Base-by-base conservation (phyloP, 257 asterid species). In the Coffea canephora region DNA sequence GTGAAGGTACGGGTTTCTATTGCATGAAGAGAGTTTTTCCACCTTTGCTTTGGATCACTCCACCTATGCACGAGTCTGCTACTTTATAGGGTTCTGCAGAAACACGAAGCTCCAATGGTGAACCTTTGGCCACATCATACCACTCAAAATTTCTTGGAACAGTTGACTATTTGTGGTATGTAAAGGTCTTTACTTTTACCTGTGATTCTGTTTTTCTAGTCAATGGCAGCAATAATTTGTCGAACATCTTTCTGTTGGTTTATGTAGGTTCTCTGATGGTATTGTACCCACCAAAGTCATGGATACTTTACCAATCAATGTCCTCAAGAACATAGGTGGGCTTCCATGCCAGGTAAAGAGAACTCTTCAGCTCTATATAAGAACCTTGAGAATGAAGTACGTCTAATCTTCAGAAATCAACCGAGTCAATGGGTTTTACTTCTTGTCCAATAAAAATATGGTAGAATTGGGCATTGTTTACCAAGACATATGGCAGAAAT, bases 101-200 rank as follows among this genome's bases (percentile, higher is more conserved):
- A 79, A 83, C 87, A 75, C 82, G 87, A 64, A 83, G 55, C 78
- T 41, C 65, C 61, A 65, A 41, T 49, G 85, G 85, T 71, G 89
- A 83, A 62, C 89, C 89, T 72, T 77, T 78, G 79, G 89, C 85
- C 74, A 86, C 87, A 41, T 86, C 89, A 65, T 86, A 78, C 85
- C 89, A 86, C 83, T 83, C 87, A n/a, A 86, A 83, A 45, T 86
- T 86, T 79, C 82, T 83, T 70, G 87, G 87, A 68, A 86, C 89
- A 48, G 87, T 86, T 66, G 89, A 86, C 67, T 86, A 86, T 86
- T 81, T 86, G 81, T 86, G 89, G 89, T 77, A 76, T 36, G 59
- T 61, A 55, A 69, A 45, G 45, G 41, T 39, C 69, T 23, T 46
- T 50, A 43, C 55, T 31, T 31, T 82, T 25, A 36, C 15, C 36